A percentile compares a stretch with the other conserved stretches of the same genome.
Evolutionary conservation across 1,284 basidiomycete genomes (phyloP).

Genomic region (Heterobasidion irregulare): DNA sequence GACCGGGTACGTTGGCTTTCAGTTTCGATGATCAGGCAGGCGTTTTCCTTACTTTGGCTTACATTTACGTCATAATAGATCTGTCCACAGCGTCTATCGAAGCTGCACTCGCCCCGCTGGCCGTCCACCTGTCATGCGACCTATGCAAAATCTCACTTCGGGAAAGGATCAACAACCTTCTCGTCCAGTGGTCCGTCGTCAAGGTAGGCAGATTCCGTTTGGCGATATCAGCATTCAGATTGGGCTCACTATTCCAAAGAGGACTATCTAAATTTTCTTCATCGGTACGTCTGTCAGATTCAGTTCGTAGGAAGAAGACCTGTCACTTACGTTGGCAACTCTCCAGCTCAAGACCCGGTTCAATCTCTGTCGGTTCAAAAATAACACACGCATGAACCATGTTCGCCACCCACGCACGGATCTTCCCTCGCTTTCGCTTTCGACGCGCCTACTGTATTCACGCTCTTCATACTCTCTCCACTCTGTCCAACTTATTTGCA

Average conservation of each 20-base stretch:
- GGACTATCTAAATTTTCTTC: not conserved
- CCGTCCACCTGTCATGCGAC: slow-evolving; percentile 27
- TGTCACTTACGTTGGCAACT: too few species aligned
- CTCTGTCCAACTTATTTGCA: too few species aligned
- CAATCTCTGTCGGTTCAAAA: not conserved
- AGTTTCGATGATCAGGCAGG: not conserved
- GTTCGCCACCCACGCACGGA: not conserved
- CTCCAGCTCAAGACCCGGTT: too few species aligned
- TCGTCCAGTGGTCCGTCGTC: slow-evolving; percentile 70
- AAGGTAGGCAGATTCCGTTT: slow-evolving; percentile 36
- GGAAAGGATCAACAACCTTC: slow-evolving; percentile 58
- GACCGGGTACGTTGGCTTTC: slow-evolving; percentile 19
- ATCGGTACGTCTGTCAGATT: not conserved
- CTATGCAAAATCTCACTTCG: slow-evolving; percentile 51
- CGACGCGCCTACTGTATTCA: not conserved
- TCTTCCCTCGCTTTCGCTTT: not conserved
- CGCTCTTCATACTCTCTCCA: not conserved
- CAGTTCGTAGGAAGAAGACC: too few species aligned
- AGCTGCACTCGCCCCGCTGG: slow-evolving; percentile 24
- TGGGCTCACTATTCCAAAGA: not conserved
- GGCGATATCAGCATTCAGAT: not conserved
- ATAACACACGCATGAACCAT: not conserved
- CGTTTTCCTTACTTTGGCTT: not conserved
- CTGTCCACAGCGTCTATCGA: slow-evolving; percentile 26
- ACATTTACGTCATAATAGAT: slow-evolving; percentile 14